Percentiles rank a stretch among this genome's conserved stretches.
Conservation (phyloP, 192 early-diverging fungal genomes). For the Haplosporangium gracile region DNA sequence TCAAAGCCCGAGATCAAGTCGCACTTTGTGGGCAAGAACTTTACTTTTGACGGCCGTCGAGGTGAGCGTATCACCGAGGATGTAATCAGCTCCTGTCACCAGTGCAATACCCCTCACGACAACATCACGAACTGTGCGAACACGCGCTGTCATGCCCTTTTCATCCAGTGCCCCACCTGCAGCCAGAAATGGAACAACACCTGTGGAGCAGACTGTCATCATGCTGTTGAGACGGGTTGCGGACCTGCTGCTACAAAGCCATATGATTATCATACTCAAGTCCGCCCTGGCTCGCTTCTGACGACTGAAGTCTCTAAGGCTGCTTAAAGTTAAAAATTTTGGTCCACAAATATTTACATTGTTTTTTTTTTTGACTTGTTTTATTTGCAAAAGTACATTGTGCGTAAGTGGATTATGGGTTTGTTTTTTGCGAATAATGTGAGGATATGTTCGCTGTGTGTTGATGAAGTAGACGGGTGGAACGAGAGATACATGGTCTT, state of each 20-base stretch:
- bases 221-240: conserved; percentile 25
- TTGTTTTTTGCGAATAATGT: too few species aligned
- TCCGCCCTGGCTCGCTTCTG: conserved; percentile 26
- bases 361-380: neutral
- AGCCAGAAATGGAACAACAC: conserved; percentile 60
- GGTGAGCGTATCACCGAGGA: conserved; percentile 78
- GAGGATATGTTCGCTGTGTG: neutral
- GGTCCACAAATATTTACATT: neutral
- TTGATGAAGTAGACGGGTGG: neutral
- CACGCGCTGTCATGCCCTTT: conserved; percentile 76
- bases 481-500: neutral
- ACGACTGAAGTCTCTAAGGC: neutral
- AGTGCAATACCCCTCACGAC: conserved; percentile 74
- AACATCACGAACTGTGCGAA: conserved; percentile 80
- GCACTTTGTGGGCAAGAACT: conserved; percentile 80
- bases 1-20: conserved; percentile 59
- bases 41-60: conserved; percentile 83
- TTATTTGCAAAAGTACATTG: neutral
- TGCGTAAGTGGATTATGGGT: too few species aligned
- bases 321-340: conserved; percentile 5
- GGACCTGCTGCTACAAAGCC: conserved; percentile 36
- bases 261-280: conserved; percentile 49
- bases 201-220: conserved; percentile 57
- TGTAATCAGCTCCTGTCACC: conserved; percentile 74
- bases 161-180: conserved; percentile 77